These are phyloP conservation scores for Annulohypoxylon stygium DNA, from an alignment of 495 filamentous ascomycete species.

Conservation along the genomic window DNA sequence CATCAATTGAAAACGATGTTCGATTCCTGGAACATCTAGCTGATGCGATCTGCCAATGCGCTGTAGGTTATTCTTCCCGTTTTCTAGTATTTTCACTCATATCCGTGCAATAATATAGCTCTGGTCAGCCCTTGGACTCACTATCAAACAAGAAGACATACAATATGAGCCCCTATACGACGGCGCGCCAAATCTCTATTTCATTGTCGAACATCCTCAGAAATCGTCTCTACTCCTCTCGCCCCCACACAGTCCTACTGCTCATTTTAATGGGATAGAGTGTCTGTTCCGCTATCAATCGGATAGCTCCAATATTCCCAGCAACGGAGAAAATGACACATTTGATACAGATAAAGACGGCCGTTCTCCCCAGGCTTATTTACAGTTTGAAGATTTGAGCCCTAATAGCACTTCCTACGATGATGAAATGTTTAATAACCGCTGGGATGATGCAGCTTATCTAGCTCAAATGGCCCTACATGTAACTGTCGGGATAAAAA, in stretches of 20 bases:
- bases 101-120: conserved; percentile 26
- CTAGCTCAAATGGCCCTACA: conserved; percentile 55
- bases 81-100: conserved; percentile 25
- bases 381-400: conserved; percentile 23
- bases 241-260: conserved; percentile 49
- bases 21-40: conserved; percentile 45
- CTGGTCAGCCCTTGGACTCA: conserved; percentile 44
- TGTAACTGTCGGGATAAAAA: conserved; percentile 52
- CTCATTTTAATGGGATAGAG: conserved; percentile 51
- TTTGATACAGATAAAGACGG: neutral
- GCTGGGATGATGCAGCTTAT: conserved; percentile 41
- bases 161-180: conserved; percentile 40
- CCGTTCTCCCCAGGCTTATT: neutral
- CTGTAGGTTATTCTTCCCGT: conserved; percentile 31
- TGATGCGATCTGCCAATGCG: conserved; percentile 40
- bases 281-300: conserved; percentile 46
- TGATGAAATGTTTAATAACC: neutral
- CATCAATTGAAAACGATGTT: conserved; percentile 17
- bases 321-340: neutral
- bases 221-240: conserved; percentile 50
- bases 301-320: neutral
- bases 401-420: conserved; percentile 7
- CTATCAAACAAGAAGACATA: conserved; percentile 40
- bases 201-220: conserved; percentile 49
- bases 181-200: conserved; percentile 48